Evolutionary conservation across 352 stramenopile species (phyloP).

Genomic region (Phytophthora kernoviae): DNA sequence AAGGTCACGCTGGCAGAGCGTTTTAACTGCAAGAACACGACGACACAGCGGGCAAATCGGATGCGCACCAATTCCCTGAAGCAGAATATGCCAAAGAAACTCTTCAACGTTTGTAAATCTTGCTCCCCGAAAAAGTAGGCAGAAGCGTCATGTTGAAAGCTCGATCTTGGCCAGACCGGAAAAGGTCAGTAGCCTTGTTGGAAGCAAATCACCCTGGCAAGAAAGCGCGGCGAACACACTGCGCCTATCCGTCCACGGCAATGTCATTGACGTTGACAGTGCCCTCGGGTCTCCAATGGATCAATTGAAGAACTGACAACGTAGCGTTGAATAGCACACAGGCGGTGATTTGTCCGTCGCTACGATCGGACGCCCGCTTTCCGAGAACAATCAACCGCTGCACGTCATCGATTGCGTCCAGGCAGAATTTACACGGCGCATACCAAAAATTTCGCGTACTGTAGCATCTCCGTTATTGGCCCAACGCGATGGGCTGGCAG

Average conservation of each 20-base stretch:
- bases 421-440: neutral
- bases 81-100: conserved; percentile 18
- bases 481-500: conserved; percentile 19
- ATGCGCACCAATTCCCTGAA: conserved; percentile 8
- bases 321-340: conserved; percentile 24
- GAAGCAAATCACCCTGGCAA: conserved; percentile 28
- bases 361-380: conserved; percentile 21
- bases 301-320: conserved; percentile 25
- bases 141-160: conserved; percentile 31
- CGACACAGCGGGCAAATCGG: conserved; percentile 13
- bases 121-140: too few species aligned
- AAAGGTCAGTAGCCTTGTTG: conserved; percentile 26
- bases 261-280: neutral
- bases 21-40: neutral
- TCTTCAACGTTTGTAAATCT: neutral
- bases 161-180: conserved; percentile 22
- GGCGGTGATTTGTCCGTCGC: conserved; percentile 27
- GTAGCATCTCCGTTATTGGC: conserved; percentile 1
- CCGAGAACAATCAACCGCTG: conserved; percentile 19
- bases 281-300: conserved; percentile 21
- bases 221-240: neutral
- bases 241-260: neutral
- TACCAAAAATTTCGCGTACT: conserved; percentile 24
- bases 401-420: conserved; percentile 4
- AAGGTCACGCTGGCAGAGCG: neutral